Conservation (phyloP, 2,329 filamentous ascomycete genomes). For the Pezizomycotina sp. region DNA sequence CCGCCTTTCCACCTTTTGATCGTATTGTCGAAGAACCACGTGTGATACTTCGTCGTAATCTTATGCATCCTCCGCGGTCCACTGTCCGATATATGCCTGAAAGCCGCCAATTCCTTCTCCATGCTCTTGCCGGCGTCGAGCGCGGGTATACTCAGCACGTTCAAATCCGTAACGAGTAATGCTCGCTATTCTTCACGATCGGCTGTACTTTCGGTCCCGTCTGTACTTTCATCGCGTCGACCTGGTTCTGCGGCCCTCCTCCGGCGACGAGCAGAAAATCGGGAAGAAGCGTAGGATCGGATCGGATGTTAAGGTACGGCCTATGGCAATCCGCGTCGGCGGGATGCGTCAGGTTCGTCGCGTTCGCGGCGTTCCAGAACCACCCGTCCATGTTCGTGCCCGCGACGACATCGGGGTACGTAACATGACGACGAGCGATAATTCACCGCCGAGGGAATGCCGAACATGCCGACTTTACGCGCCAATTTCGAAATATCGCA, state of each 20-base stretch:
- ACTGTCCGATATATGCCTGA: slow-evolving; percentile 6
- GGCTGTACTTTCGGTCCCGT: slow-evolving; percentile 11
- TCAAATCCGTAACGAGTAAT: slow-evolving; percentile 11
- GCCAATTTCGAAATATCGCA: slow-evolving; percentile 2
- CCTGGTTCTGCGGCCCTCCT: slow-evolving; percentile 9
- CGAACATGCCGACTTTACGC: slow-evolving; percentile 7
- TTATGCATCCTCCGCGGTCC: slow-evolving; percentile 7
- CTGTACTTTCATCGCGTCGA: slow-evolving; percentile 7
- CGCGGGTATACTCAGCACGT: slow-evolving; percentile 7
- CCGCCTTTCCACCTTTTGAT: not conserved
- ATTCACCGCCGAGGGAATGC: slow-evolving; percentile 7
- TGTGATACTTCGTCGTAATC: slow-evolving; percentile 6
- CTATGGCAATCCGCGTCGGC: slow-evolving; percentile 5
- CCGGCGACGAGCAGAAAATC: slow-evolving; percentile 6
- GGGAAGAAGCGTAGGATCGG: slow-evolving; percentile 2
- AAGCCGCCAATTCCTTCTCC: slow-evolving; percentile 5
- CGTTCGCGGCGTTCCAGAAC: slow-evolving; percentile 12
- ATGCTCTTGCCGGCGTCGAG: slow-evolving; percentile 4
- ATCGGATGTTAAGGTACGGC: slow-evolving; percentile 2
- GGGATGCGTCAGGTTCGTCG: slow-evolving; percentile 7
- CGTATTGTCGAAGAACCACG: slow-evolving; percentile 12
- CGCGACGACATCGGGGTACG: slow-evolving; percentile 7
- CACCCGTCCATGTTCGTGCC: slow-evolving; percentile 13
- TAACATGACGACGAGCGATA: slow-evolving; percentile 7
- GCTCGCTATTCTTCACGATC: slow-evolving; percentile 6